These are phyloP conservation scores for Acmispon strigosus DNA, from an alignment of 306 rosid species.

Conservation along the genomic window DNA sequence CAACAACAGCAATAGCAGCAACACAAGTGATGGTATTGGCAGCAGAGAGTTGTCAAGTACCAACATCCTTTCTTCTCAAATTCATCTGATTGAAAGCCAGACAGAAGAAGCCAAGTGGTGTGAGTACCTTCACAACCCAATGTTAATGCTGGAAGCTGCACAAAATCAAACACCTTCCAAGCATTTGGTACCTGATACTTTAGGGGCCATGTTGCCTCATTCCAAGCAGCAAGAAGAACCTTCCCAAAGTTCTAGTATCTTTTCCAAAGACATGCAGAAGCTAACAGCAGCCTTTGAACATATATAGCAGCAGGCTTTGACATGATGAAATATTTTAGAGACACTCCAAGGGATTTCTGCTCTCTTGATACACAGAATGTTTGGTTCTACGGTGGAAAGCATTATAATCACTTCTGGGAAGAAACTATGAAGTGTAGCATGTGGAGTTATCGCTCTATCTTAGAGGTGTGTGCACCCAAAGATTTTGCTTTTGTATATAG, in stretches of 20 bases:
- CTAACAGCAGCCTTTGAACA: constrained; percentile 45
- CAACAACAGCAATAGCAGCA: constrained; percentile 33
- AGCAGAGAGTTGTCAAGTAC: constrained; percentile 22
- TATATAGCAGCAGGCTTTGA: constrained; percentile 28
- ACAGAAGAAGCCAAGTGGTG: constrained; percentile 45
- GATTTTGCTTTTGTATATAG: constrained; percentile 34
- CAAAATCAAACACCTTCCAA: constrained; percentile 27
- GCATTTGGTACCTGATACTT: constrained; percentile 29
- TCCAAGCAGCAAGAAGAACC: constrained; percentile 31
- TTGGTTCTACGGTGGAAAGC: no score
- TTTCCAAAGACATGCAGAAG: constrained; percentile 38
- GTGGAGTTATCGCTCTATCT: no score
- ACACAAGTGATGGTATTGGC: constrained; percentile 14
- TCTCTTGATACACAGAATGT: neutral
- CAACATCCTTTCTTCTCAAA: constrained; percentile 28
- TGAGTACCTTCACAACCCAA: constrained; percentile 44
- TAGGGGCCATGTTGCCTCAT: constrained; percentile 30
- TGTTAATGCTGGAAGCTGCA: constrained; percentile 34
- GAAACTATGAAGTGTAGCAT: no score
- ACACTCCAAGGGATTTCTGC: neutral
- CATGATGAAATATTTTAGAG: neutral
- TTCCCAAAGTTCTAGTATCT: constrained; percentile 19
- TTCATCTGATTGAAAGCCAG: constrained; percentile 22
- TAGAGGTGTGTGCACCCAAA: constrained; percentile 34
- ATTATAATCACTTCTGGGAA: no score